Evolutionary conservation across 768 basidiomycete genomes (phyloP).

Genomic region (Asterophora parasitica): DNA sequence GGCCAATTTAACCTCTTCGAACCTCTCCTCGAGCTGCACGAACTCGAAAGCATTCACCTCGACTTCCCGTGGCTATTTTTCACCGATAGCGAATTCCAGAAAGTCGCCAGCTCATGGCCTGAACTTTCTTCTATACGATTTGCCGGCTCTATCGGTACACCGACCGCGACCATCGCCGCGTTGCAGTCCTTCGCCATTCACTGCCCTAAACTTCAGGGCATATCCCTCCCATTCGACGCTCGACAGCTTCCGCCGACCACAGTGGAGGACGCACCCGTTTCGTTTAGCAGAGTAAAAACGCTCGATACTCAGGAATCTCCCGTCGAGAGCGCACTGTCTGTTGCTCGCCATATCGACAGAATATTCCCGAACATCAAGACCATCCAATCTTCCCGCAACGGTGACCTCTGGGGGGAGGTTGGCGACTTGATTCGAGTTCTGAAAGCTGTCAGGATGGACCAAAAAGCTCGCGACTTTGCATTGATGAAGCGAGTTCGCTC

Average conservation of each 20-base stretch:
- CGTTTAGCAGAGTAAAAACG: constrained; percentile 3
- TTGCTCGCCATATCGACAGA: constrained; percentile 8
- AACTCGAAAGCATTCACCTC: constrained; percentile 2
- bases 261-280: not conserved
- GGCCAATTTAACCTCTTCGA: constrained; percentile 3
- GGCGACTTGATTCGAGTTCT: not conserved
- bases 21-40: constrained; percentile 5
- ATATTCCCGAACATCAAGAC: constrained; percentile 6
- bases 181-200: constrained; percentile 1
- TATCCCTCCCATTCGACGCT: constrained; percentile 7
- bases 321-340: not conserved
- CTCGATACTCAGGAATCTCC: constrained; percentile 5
- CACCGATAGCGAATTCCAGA: constrained; percentile 1
- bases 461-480: not conserved
- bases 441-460: constrained; percentile 1
- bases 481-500: constrained; percentile 1
- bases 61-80: constrained; percentile 7
- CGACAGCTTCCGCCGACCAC: not conserved
- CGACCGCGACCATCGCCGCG: constrained; percentile 3
- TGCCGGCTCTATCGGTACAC: not conserved
- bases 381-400: not conserved
- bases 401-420: not conserved
- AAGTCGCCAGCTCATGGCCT: constrained; percentile 6
- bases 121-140: not conserved
- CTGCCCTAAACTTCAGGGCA: constrained; percentile 6